Evolutionary conservation across 2,329 filamentous ascomycete species (phyloP).

Genomic region (Sarocladium strictum): DNA sequence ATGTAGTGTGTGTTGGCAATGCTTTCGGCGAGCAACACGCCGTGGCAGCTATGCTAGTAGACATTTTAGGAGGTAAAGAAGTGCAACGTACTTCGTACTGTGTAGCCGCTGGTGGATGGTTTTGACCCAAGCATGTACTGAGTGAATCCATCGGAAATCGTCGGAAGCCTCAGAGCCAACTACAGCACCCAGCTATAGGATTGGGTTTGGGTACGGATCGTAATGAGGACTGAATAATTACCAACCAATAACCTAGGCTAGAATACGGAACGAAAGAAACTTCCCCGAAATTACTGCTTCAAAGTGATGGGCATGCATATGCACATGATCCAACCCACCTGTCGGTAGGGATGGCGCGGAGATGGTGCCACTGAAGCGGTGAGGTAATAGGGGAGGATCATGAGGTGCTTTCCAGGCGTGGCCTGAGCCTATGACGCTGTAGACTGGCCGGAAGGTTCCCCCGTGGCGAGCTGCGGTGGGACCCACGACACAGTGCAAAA

Average conservation of each 20-base stretch:
- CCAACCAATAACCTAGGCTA: background rate
- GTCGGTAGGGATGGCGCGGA: background rate
- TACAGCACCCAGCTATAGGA: too few species aligned
- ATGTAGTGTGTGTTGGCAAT: background rate
- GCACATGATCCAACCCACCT: background rate
- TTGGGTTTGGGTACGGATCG: too few species aligned
- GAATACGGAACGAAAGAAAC: background rate
- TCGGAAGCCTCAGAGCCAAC: too few species aligned
- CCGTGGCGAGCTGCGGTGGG: background rate
- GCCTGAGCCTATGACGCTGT: background rate
- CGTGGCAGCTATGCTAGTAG: too few species aligned
- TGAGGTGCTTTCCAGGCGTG: slow-evolving; percentile 1
- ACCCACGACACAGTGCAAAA: background rate
- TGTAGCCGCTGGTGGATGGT: too few species aligned
- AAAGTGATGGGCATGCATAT: background rate
- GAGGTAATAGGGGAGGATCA: background rate
- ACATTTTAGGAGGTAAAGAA: background rate
- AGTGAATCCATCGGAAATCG: too few species aligned
- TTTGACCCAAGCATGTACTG: too few species aligned
- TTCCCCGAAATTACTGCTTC: slow-evolving; percentile 1
- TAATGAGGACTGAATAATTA: too few species aligned
- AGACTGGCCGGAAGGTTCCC: background rate
- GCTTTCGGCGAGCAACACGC: too few species aligned
- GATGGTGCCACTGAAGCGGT: slow-evolving; percentile 2
- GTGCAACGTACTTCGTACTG: too few species aligned